Base-by-base conservation (phyloP, 2,329 filamentous ascomycete genomes). In the Claviceps paspali region DNA sequence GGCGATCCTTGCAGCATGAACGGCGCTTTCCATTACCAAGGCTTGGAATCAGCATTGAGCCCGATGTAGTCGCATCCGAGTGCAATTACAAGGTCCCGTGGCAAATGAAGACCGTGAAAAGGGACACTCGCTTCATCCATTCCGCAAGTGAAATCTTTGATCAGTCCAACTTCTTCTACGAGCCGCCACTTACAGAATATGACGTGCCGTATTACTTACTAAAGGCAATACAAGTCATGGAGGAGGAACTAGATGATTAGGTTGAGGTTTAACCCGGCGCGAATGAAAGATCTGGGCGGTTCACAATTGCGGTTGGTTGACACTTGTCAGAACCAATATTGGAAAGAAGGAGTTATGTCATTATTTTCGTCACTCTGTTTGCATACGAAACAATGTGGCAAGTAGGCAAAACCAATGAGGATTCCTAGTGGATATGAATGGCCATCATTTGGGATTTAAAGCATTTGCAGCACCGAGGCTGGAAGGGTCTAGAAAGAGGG, bases 1-100 rank as follows among this genome's bases (percentile, higher is more conserved):
- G 46, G 29, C 47, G 52, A 14, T 45, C 48, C 1, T 31, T 34
- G 24, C 38, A 41, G 31, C 41, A 49, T 29, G 41, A 47, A 15
- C 52, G 55, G n/a, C 50, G 45, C 23, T 45, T 61, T 17, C 57
- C 57, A 29, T 42, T 52, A 3, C 58, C 57, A 22, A 51, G 49
- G 14, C 43, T 54, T 23, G 48, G 49, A 29, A 11, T 46, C 14
- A 26, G 45, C 15, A 43, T 47, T 12, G 23, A 14, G 33, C 7
- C 39, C 33, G 14, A 33, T 45, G 23, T 28, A 26, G 11, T 29
- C 29, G 19, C 36, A 38, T 9, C 31, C 37, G 14, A 47, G 33
- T 35, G 47, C 29, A 47, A 54, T 31, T 47, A 43, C 6, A 43
- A 46, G 19, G 44, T 52, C 22, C 47, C 40, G 5, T 52, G 45